A percentile compares a stretch with the other conserved stretches of the same genome.
Evolutionary conservation across 106 monocot genomes (phyloP).

Genomic region (Ottelia alismoides): DNA sequence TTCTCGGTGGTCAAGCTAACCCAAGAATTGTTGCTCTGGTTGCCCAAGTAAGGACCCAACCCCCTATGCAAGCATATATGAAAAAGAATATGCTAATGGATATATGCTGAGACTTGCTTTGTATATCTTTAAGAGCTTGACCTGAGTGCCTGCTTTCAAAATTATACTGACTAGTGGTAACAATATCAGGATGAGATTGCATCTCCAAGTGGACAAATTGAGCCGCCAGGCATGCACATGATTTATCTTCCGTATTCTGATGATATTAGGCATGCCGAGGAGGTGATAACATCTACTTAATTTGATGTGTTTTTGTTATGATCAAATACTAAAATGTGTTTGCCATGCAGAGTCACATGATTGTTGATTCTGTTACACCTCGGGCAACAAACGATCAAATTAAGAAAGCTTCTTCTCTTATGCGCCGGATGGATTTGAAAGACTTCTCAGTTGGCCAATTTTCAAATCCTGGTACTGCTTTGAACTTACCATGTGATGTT

Average conservation of each 20-base stretch:
- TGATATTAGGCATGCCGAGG: conserved; percentile 79
- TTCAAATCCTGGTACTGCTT: conserved; percentile 94
- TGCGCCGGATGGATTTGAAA: conserved; percentile 66
- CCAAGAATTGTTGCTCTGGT: conserved; percentile 77
- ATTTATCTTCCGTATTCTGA: conserved; percentile 93
- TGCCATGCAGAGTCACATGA: conserved; percentile 33
- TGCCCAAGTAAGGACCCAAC: conserved; percentile 54
- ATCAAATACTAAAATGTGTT: background rate
- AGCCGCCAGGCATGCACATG: conserved; percentile 97
- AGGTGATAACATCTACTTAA: conserved; percentile 41
- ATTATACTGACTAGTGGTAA: too few relatives aligned
- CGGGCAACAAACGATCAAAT: conserved; percentile 77
- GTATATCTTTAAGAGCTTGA: too few relatives aligned
- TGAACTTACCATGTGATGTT: too few relatives aligned
- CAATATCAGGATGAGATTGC: conserved; percentile 54
- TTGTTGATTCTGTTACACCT: conserved; percentile 20
- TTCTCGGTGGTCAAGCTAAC: conserved; percentile 51
- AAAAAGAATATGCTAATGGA: too few relatives aligned
- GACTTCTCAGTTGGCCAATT: conserved; percentile 87
- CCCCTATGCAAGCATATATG: too few relatives aligned
- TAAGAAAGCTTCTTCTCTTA: conserved; percentile 52
- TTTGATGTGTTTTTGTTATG: conserved; percentile 1
- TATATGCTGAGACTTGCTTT: too few relatives aligned
- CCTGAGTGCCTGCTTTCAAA: too few relatives aligned
- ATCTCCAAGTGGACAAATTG: conserved; percentile 65